These are phyloP conservation scores for Aspergillus taichungensis DNA, from an alignment of 495 filamentous ascomycete species.

Conservation along the genomic window DNA sequence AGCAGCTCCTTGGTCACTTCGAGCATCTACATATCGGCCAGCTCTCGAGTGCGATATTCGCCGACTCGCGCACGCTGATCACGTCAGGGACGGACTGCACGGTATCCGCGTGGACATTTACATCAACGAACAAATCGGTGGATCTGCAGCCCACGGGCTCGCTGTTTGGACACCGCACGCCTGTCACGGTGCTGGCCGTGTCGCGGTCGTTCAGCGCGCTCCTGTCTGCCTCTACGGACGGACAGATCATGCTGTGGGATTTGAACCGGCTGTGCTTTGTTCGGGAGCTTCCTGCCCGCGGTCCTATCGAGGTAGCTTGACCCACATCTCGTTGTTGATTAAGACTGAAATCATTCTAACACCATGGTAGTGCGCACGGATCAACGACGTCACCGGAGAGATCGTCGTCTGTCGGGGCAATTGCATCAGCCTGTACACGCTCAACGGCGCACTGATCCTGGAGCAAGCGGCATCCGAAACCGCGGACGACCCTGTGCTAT, in stretches of 20 bases:
- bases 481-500: constrained; percentile 61
- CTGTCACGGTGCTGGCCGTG: constrained; percentile 72
- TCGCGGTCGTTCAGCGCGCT: constrained; percentile 82
- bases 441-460: constrained; percentile 77
- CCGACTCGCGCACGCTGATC: constrained; percentile 80
- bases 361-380: constrained; percentile 54
- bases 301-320: constrained; percentile 41
- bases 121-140: constrained; percentile 55
- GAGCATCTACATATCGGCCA: constrained; percentile 90
- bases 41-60: constrained; percentile 70
- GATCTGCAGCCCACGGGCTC: constrained; percentile 74
- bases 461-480: constrained; percentile 70
- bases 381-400: constrained; percentile 84
- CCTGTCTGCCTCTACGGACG: constrained; percentile 71
- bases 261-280: constrained; percentile 82
- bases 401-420: constrained; percentile 75
- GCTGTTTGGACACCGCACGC: constrained; percentile 79
- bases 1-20: constrained; percentile 62
- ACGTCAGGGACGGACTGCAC: constrained; percentile 90
- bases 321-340: not conserved
- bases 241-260: constrained; percentile 84
- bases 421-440: constrained; percentile 67
- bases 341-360: constrained; percentile 10
- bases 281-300: constrained; percentile 53
- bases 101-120: constrained; percentile 68